Conservation (phyloP, 345 rosid species). For the Cardamine resedifolia region DNA sequence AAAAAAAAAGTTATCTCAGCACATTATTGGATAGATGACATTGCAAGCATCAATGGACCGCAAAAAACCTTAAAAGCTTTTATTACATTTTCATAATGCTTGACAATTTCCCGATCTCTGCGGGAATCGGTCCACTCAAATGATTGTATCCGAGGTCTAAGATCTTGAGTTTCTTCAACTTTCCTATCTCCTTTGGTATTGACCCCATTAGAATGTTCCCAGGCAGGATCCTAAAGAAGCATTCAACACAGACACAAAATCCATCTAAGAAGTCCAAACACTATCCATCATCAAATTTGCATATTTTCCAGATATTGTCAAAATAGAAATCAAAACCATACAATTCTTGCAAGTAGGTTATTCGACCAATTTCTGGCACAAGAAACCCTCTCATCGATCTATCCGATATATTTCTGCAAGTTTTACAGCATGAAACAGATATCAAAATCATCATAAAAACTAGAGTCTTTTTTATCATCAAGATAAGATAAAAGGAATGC, state of each 20-base stretch:
- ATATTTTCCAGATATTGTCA: not conserved
- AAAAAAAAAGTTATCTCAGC: not conserved
- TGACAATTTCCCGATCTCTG: constrained; percentile 70
- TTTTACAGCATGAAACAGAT: not conserved
- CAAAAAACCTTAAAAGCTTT: not conserved
- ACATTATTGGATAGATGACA: not conserved
- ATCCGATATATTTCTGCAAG: constrained; percentile 71
- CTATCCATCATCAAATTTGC: constrained; percentile 3
- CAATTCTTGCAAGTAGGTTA: constrained; percentile 80
- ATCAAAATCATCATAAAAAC: not conserved
- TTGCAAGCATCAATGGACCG: not conserved
- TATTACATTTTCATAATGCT: constrained; percentile 61
- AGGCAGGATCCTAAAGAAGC: constrained; percentile 62
- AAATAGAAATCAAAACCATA: constrained; percentile 39
- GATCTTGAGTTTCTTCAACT: constrained; percentile 66
- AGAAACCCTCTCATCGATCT: constrained; percentile 73
- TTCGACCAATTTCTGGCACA: constrained; percentile 73
- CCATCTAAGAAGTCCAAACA: constrained; percentile 11
- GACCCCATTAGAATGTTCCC: constrained; percentile 70
- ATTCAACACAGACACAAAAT: not conserved
- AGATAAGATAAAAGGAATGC: not conserved
- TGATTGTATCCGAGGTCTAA: constrained; percentile 94
- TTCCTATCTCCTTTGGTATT: constrained; percentile 85
- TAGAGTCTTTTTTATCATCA: not conserved
- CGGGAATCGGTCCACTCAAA: constrained; percentile 76